Base-by-base conservation (phyloP, 495 filamentous ascomycete genomes). In the Hyaloscypha bicolor region DNA sequence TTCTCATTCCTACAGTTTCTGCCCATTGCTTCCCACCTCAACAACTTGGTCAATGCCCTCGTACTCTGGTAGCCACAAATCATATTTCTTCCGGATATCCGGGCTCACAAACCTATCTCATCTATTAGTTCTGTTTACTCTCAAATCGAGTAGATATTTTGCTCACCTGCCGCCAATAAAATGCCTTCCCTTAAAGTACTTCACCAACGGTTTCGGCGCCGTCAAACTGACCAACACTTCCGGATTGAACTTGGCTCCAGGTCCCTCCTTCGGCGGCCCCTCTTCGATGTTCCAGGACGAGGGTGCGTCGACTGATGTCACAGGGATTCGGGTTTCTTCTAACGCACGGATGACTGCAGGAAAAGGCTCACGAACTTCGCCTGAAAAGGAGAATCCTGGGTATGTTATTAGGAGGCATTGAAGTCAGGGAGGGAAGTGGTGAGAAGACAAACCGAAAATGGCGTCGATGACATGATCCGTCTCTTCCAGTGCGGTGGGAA, bases 201-300 rank as follows among this genome's bases (percentile, higher is more conserved):
- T 91, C 30, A 93, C 90, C 60, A 96, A 80, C n/a, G 93, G 94
- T 79, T 99, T 99, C 39, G 95, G 93, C 52, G 95, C 96, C 59
- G 96, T 97, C 76, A 99, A 79, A 73, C 92, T 96, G 69, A 99
- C 87, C 67, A 99, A 76, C 56, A 87, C 86, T 53, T 81, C 77
- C 30, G 95, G 95, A 75, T 90, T 85, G 72, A 96, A 97, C 25
- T 83, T 89, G 68, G 87, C 87, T 6, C 92, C 95, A 0, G 93
- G 87, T 0, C 94, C 95, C 2, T 85, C 82, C 62, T 82, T 78
- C 25, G 94, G 93, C 22, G 94, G 94, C 0, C 95, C 95, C 3
- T 77, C 79, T 71, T 97, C 90, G 45, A 99, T 93, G 79, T 94
- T 90, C 95, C 95, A 99, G 9, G 90, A 93, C 45, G 90, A 94